phyloP scores from a whole-genome alignment of 805 yeast species.

The Ascoidea rubescens region DNA sequence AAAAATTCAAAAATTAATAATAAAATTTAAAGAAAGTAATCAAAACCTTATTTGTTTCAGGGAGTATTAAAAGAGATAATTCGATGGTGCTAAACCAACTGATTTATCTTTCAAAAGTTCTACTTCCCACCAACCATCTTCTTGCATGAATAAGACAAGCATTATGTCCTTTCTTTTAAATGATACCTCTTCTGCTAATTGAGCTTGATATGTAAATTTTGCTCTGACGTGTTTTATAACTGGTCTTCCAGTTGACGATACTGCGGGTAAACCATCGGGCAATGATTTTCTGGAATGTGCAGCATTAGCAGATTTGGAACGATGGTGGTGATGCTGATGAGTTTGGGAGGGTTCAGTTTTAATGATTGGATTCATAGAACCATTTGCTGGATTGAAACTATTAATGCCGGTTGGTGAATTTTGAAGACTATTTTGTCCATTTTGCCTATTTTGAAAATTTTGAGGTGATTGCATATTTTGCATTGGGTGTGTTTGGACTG shows the following conservation, averaged over 20 bases:
- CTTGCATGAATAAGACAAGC: constrained; percentile 40
- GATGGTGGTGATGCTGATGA: neutral
- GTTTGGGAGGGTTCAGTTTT: neutral
- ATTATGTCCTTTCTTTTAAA: constrained; percentile 45
- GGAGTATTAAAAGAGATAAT: constrained; percentile 22
- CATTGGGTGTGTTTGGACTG: neutral
- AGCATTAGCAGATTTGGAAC: neutral
- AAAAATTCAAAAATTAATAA: too few species aligned
- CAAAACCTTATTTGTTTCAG: too few species aligned
- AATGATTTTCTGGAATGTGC: constrained; percentile 7
- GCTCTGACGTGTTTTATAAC: constrained; percentile 41
- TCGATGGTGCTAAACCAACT: constrained; percentile 52
- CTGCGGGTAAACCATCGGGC: constrained; percentile 26
- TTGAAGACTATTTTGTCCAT: too few species aligned
- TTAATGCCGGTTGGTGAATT: too few species aligned
- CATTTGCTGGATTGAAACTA: neutral
- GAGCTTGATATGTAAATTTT: constrained; percentile 42
- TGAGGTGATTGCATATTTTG: neutral
- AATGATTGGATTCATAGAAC: neutral
- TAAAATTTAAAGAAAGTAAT: too few species aligned
- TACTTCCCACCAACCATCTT: constrained; percentile 68
- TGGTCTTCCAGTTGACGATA: constrained; percentile 37
- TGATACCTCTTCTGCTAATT: constrained; percentile 44
- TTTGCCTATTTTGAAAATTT: too few species aligned
- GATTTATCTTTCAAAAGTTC: constrained; percentile 30